phyloP scores from a whole-genome alignment of 306 rosid genomes.

The Neltuma alba region DNA sequence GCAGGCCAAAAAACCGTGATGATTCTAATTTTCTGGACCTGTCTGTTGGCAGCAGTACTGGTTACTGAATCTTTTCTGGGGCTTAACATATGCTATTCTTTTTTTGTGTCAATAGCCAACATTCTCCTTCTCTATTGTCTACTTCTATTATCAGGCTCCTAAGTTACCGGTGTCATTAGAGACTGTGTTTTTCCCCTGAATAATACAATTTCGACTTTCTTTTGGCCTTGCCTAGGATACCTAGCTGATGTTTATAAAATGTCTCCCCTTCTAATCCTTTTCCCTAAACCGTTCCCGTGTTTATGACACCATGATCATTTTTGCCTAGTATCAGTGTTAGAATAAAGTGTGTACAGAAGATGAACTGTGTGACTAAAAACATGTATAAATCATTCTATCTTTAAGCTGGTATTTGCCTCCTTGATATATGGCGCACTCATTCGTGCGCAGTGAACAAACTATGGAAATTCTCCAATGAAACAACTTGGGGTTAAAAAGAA shows the following conservation, averaged over 20 bases:
- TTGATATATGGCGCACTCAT: too few species aligned
- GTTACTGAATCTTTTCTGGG: conserved; percentile 34
- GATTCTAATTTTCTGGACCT: conserved; percentile 29
- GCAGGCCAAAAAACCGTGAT: conserved; percentile 61
- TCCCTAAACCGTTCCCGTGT: too few species aligned
- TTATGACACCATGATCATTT: too few species aligned
- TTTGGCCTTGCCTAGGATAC: background rate
- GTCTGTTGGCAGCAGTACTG: conserved; percentile 21
- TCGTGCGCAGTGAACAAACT: too few species aligned
- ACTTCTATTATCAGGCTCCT: background rate
- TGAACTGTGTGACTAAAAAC: too few species aligned
- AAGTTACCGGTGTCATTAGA: background rate
- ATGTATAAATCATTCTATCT: too few species aligned
- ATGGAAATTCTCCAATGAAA: too few species aligned
- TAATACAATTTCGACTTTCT: background rate
- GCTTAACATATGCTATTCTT: background rate
- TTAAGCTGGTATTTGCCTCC: too few species aligned
- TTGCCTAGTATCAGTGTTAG: too few species aligned
- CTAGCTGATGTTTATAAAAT: background rate
- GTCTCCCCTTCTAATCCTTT: too few species aligned
- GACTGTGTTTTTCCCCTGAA: background rate
- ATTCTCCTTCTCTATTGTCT: background rate
- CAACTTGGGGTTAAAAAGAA: too few species aligned
- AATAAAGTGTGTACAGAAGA: too few species aligned
- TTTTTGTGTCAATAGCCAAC: background rate